phyloP scores from a whole-genome alignment of 176 grass and related monocot species.

The Otatea glauca region DNA sequence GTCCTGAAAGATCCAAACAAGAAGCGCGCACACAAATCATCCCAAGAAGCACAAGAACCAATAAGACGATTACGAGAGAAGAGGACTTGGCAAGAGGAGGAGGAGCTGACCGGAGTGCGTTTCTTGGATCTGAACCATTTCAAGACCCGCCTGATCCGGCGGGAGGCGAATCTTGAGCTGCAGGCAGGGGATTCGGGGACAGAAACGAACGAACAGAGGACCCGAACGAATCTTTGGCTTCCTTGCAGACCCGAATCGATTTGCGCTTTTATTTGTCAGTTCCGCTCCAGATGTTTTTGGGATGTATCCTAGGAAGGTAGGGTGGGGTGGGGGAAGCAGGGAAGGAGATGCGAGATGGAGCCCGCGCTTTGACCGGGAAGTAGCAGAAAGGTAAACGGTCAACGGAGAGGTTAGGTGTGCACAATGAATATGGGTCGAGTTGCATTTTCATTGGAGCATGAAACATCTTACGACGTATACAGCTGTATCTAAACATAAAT shows the following conservation, averaged over 20 bases:
- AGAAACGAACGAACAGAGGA: not conserved
- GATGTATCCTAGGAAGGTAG: not conserved
- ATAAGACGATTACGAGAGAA: not conserved
- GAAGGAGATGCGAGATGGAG: not conserved
- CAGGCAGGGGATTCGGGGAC: not conserved
- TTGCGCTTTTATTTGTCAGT: not conserved
- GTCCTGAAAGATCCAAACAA: conserved; percentile 13
- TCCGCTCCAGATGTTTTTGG: conserved; percentile 19
- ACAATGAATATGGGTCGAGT: too few relatives aligned
- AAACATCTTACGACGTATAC: too few relatives aligned
- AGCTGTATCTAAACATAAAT: too few relatives aligned
- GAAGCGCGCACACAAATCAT: not conserved
- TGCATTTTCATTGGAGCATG: too few relatives aligned
- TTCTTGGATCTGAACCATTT: conserved; percentile 30
- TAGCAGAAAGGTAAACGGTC: not conserved
- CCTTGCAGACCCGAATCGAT: not conserved
- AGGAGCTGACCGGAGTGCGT: not conserved
- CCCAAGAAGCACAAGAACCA: not conserved
- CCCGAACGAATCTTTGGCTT: too few relatives aligned
- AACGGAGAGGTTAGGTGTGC: not conserved
- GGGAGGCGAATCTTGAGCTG: conserved; percentile 5
- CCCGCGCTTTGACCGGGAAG: conserved; percentile 26
- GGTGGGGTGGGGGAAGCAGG: not conserved
- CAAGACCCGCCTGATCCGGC: not conserved
- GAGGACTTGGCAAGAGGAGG: not conserved